A percentile compares a stretch with the other conserved stretches of the same genome.
Conservation (phyloP, 2,329 filamentous ascomycete genomes). For the Alternaria panax region DNA sequence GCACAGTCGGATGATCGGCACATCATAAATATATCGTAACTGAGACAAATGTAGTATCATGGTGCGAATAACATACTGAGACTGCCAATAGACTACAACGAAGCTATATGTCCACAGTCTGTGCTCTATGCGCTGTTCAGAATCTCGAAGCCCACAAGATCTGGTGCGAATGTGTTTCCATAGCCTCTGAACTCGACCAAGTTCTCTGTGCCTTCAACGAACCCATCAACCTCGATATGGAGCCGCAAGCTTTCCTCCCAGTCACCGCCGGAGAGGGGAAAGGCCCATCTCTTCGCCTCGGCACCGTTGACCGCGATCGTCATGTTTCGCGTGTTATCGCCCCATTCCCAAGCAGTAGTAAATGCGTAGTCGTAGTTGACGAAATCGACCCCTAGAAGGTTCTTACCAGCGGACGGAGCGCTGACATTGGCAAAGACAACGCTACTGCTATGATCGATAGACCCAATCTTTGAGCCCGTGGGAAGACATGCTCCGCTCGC, state of each 20-base stretch:
- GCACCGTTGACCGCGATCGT: constrained; percentile 51
- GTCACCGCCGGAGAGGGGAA: constrained; percentile 52
- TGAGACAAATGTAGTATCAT: neutral
- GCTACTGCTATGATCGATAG: constrained; percentile 36
- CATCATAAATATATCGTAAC: neutral
- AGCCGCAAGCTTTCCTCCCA: constrained; percentile 46
- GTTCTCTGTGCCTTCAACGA: constrained; percentile 33
- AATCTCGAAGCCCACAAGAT: constrained; percentile 43
- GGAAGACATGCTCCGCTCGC: constrained; percentile 37
- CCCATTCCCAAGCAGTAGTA: constrained; percentile 43
- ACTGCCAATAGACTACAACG: neutral
- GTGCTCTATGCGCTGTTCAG: constrained; percentile 15
- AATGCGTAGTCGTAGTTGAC: constrained; percentile 52
- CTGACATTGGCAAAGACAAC: constrained; percentile 41
- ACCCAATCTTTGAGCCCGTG: constrained; percentile 42
- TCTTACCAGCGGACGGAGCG: constrained; percentile 32
- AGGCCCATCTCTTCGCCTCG: constrained; percentile 44
- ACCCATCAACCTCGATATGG: constrained; percentile 37
- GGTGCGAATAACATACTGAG: neutral
- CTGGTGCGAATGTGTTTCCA: constrained; percentile 30
- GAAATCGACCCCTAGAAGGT: constrained; percentile 50
- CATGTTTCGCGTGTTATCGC: constrained; percentile 48
- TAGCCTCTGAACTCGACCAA: constrained; percentile 28
- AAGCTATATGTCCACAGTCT: neutral
- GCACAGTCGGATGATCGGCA: neutral